phyloP scores from a whole-genome alignment of 805 yeast genomes.

The Candida glaebosa region DNA sequence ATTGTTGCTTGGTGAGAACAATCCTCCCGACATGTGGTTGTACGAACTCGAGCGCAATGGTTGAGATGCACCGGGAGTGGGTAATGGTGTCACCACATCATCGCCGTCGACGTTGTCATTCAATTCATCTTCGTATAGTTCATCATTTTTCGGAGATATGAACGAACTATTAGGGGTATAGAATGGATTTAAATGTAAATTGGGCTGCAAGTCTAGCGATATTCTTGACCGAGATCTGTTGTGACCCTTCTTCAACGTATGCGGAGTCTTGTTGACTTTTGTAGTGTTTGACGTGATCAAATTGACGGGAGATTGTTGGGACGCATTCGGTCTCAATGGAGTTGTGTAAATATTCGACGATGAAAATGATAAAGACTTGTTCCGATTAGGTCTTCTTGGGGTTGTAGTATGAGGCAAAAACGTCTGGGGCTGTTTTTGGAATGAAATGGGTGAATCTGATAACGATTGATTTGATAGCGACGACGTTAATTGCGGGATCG shows the following conservation, averaged over 20 bases:
- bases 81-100: constrained; percentile 23
- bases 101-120: constrained; percentile 14
- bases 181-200: constrained; percentile 24
- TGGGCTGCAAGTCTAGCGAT: constrained; percentile 26
- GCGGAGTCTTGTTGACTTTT: constrained; percentile 38
- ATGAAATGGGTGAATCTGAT: constrained; percentile 29
- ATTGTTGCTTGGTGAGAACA: constrained; percentile 1
- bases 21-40: constrained; percentile 1
- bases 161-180: constrained; percentile 25
- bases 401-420: constrained; percentile 6
- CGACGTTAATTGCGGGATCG: constrained; percentile 33
- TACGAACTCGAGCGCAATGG: constrained; percentile 2
- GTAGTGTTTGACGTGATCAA: constrained; percentile 11
- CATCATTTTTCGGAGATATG: constrained; percentile 18
- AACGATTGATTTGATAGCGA: constrained; percentile 34
- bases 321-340: constrained; percentile 24
- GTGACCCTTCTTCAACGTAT: constrained; percentile 29
- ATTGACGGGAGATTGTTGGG: constrained; percentile 20
- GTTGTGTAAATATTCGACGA: constrained; percentile 27
- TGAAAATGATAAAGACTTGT: constrained; percentile 32
- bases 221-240: constrained; percentile 39
- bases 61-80: constrained; percentile 13
- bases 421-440: constrained; percentile 12
- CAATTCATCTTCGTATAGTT: constrained; percentile 13
- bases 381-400: constrained; percentile 31